Evolutionary conservation across 1,139 yeast species (phyloP), one percentile per base, ranked within the genome.

Genomic region (Nakaseomyces delphensis): DNA sequence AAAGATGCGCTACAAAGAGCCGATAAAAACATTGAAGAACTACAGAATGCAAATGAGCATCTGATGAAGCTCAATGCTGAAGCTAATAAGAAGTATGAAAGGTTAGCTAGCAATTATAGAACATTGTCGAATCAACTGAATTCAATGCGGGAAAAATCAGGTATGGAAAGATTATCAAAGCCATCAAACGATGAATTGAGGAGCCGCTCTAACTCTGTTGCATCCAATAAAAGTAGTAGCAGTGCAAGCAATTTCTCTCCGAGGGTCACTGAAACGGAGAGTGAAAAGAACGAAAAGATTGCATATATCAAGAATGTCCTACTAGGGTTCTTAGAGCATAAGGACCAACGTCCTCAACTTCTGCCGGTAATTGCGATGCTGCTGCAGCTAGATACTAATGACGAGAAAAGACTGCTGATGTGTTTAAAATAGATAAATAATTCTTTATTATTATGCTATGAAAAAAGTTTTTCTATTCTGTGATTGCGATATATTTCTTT

Each of bases 291-390:
- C 39, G 64, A 60, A 28, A 77, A 81, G 54, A 68, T 81, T 23
- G 85, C 91, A 15, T 91, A 91, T 59, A 72, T 87, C 43, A 84
- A 83, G 59, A 91, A 91, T 58, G 96, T 91, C 2, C 64, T 91
- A 15, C 66, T 91, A 7, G 96, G 96, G 1, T 91, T 83, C 60
- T 65, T 91, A 48, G 96, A 89, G 57, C 95, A 85, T 57, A 83
- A 74, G 55, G 97, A 89, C n/a, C 96, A 89, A 62, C 70, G 97
- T 43, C 78, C 73, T 28, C 85, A 80, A 59, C 70, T 91, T 41
- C 66, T 91, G 32, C 96, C 97, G 0, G 97, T 91, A 4, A 70
- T 91, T 24, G 75, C 89, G 43, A 79, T 85, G 47, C 64, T 91
- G 40, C 70, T 91, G 48, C 77, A 79, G 45, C 68, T 91, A 55